These are phyloP conservation scores for Wallacemonas sp. DNA, from an alignment of 208 protist genomes.

Conservation along the genomic window DNA sequence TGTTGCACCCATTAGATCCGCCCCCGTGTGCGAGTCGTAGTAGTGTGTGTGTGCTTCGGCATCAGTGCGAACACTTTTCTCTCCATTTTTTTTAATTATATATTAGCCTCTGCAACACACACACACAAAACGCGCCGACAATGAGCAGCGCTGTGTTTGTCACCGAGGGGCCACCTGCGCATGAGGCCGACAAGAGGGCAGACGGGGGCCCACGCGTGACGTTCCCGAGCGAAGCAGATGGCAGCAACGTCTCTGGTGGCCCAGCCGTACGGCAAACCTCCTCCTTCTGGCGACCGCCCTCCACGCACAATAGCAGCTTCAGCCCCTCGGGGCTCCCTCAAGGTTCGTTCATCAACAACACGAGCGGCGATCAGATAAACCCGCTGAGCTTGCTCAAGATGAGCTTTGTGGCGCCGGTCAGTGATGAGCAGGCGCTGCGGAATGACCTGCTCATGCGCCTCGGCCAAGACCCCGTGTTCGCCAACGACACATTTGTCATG, in stretches of 20 bases:
- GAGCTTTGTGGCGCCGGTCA: conserved; percentile 33
- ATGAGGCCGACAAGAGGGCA: not conserved
- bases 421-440: conserved; percentile 27
- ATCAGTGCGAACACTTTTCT: no score
- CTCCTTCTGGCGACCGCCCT: not conserved
- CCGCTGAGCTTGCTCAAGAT: conserved; percentile 24
- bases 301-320: conserved; percentile 9
- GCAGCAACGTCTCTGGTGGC: no score
- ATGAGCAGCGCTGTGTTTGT: not conserved
- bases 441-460: conserved; percentile 28
- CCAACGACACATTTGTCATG: conserved; percentile 15
- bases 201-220: not conserved
- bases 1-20: no score
- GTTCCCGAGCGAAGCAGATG: conserved; percentile 1
- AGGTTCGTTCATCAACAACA: conserved; percentile 7
- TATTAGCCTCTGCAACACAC: no score
- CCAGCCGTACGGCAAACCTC: no score
- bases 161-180: not conserved
- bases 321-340: not conserved
- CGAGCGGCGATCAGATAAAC: not conserved
- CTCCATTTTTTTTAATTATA: no score
- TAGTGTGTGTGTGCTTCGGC: no score
- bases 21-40: no score
- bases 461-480: conserved; percentile 21
- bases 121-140: no score